These are phyloP conservation scores for Ophiostoma novo-ulmi DNA, from an alignment of 2,329 filamentous ascomycete species.

Conservation along the genomic window DNA sequence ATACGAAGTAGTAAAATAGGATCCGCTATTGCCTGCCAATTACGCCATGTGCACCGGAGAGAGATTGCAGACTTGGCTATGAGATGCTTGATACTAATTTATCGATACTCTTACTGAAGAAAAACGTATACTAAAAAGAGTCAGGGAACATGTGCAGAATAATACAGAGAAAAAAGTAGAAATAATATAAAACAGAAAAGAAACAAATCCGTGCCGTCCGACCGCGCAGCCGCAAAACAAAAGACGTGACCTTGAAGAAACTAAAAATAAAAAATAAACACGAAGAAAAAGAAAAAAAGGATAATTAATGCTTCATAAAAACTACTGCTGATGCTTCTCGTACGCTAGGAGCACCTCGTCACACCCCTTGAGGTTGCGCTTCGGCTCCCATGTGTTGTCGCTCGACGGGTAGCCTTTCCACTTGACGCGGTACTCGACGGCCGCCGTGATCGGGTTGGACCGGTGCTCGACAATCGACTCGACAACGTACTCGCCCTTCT, in stretches of 20 bases:
- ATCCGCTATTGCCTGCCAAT: neutral
- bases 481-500: constrained; percentile 40
- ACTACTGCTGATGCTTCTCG: constrained; percentile 29
- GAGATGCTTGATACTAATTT: neutral
- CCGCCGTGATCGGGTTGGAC: constrained; percentile 37
- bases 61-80: neutral
- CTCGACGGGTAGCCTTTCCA: constrained; percentile 46
- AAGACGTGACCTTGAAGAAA: neutral
- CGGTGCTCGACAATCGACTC: constrained; percentile 43
- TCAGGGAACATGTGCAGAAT: neutral
- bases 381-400: constrained; percentile 53
- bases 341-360: constrained; percentile 36
- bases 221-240: neutral
- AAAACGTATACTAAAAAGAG: neutral
- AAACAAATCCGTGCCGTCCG: neutral
- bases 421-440: constrained; percentile 47
- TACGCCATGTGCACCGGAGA: neutral
- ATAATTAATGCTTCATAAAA: neutral
- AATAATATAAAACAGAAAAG: neutral
- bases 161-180: neutral
- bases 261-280: neutral
- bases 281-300: neutral
- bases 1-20: too few relatives aligned
- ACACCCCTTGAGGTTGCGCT: constrained; percentile 41
- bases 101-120: neutral